Conservation (phyloP, 2,329 filamentous ascomycete genomes). For the Colletotrichum tabaci region DNA sequence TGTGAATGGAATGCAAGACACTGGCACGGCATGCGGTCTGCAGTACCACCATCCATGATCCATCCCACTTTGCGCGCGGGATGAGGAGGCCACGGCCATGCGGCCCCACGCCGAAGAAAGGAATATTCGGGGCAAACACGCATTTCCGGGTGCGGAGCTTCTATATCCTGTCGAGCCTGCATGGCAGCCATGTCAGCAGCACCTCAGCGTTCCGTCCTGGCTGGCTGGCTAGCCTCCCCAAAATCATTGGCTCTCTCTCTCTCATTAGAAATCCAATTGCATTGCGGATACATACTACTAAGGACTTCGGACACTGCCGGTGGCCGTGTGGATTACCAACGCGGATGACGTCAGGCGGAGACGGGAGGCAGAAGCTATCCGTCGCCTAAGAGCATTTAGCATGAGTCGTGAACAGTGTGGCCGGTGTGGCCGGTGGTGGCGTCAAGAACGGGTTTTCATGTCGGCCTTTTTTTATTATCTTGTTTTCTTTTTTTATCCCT, state of each 20-base stretch:
- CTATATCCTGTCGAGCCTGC: neutral
- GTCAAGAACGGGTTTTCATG: slow-evolving; percentile 11
- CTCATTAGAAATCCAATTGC: neutral
- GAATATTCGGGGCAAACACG: neutral
- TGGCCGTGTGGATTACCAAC: neutral
- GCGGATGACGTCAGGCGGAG: slow-evolving; percentile 28
- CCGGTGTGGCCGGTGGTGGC: slow-evolving; percentile 20
- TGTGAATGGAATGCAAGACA: slow-evolving; percentile 8
- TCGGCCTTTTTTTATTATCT: slow-evolving; percentile 1
- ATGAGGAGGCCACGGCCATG: neutral
- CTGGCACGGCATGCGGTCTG: neutral
- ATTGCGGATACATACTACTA: neutral
- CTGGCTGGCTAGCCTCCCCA: neutral
- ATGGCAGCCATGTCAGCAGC: neutral
- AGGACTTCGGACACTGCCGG: neutral
- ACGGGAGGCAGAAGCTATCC: neutral
- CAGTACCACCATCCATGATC: neutral
- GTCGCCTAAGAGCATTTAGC: neutral
- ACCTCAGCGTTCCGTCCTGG: neutral
- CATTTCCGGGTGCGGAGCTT: slow-evolving; percentile 11
- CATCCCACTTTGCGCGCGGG: neutral
- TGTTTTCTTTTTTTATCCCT: neutral
- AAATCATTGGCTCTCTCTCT: neutral
- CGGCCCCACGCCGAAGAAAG: slow-evolving; percentile 1
- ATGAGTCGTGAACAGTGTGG: slow-evolving; percentile 24